A percentile compares a stretch with the other conserved stretches of the same genome.
phyloP scores from a whole-genome alignment of 2,329 filamentous ascomycete genomes.

The Talaromyces sp. region DNA sequence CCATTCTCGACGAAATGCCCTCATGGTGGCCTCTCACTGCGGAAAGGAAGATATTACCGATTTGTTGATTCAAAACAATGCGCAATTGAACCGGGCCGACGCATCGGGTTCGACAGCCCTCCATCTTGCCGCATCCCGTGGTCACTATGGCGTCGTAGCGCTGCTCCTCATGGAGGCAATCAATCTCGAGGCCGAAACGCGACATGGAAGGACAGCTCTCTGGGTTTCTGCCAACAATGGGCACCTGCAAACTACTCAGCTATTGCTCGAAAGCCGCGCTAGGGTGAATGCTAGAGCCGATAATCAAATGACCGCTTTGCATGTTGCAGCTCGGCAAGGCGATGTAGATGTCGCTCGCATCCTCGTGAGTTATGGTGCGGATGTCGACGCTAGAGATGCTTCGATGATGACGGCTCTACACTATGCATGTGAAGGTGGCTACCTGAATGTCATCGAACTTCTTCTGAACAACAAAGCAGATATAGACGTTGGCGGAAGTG shows the following conservation, averaged over 20 bases:
- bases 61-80: slow-evolving; percentile 26
- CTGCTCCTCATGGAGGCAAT: slow-evolving; percentile 23
- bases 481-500: slow-evolving; percentile 25
- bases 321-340: slow-evolving; percentile 29
- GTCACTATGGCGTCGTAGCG: slow-evolving; percentile 23
- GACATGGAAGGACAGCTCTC: slow-evolving; percentile 29
- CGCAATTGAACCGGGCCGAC: slow-evolving; percentile 25
- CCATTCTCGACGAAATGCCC: slow-evolving; percentile 28
- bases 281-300: slow-evolving; percentile 30
- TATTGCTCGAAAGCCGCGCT: slow-evolving; percentile 26
- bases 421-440: slow-evolving; percentile 28
- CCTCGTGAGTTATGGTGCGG: slow-evolving; percentile 26
- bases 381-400: slow-evolving; percentile 32
- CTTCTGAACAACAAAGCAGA: slow-evolving; percentile 28
- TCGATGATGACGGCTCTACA: slow-evolving; percentile 32
- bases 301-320: slow-evolving; percentile 28
- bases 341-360: slow-evolving; percentile 27
- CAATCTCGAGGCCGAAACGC: slow-evolving; percentile 26
- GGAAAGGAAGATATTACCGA: slow-evolving; percentile 31
- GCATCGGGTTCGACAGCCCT: slow-evolving; percentile 24
- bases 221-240: slow-evolving; percentile 31
- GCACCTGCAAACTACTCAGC: slow-evolving; percentile 25
- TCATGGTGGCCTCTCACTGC: slow-evolving; percentile 35
- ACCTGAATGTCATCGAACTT: slow-evolving; percentile 20
- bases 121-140: slow-evolving; percentile 28